Evolutionary conservation across 805 yeast genomes (phyloP), one percentile per base, ranked within the genome.

Genomic region (Starmerella geochares): DNA sequence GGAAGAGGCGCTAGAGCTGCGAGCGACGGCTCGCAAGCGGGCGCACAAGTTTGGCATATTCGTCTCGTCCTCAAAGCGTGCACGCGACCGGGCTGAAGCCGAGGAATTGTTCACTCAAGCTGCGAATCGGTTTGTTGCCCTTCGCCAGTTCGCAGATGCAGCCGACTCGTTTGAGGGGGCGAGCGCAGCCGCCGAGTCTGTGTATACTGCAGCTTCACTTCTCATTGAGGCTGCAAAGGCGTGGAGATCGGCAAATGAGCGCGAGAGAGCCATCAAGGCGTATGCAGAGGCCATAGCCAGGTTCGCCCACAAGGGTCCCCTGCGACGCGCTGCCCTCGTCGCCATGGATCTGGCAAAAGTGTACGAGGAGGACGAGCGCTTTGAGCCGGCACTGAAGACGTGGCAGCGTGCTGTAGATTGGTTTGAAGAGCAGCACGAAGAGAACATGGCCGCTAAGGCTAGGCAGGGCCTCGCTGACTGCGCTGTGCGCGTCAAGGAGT

Each of bases 1-100:
- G 55, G 55, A 53, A 21, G 53, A 53, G 29, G 55, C 55, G 9
- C 41, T 53, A 11, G 53, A 48, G 47, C 55, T 53, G 20, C 55
- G 53, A 17, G 55, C 51, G 13, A 41, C 33, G 7, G 55, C 55
- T 4, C 46, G 47, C 25, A 53, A 53, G 29, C 32, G 43, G 6
- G 17, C 23, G 8, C 25, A 38, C 37, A 27, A 27, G n/a, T 47
- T 53, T n/a, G 43, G 51, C 13, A 46, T 44, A 38, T 49, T 52
- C 16, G 39, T 44, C 13, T 27, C 29, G 11, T n/a, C 37, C 7
- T 35, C 33, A 11, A 41, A 47, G 28, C 21, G 39, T 5, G 29
- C 16, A 8, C 46, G 29, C 11, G 43, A 25, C 17, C 23, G 21
- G 2, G 42, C 46, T 24, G 55, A 52, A 29, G 55, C 54, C 11